Base-by-base conservation (phyloP, 352 stramenopile genomes). In the Pythium monospermum region DNA sequence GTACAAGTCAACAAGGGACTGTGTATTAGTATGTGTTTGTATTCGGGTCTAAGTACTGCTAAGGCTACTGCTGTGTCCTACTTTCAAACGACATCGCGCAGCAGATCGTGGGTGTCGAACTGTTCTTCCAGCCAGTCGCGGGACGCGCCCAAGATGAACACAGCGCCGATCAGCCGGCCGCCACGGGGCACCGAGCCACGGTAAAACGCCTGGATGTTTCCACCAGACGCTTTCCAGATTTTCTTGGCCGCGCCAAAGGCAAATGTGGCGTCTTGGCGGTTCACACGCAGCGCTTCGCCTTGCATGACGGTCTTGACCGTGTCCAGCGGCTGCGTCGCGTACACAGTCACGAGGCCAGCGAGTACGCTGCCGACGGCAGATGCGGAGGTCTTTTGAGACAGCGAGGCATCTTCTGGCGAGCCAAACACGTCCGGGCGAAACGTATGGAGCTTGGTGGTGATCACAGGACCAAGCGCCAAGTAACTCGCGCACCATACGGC, bases 281-380 rank as follows among this genome's bases (percentile, higher is more conserved):
- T 42, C 13, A 85, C 43, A 25, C 46, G 38, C 57, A 90, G 64
- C 15, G 79, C 78, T 46, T 93, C 77, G 27, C 83, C 83, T 52
- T 93, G 83, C 71, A 91, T 87, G 22, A 93, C 77, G 0, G 82
- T 93, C 69, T 93, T 93, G 48, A 93, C 52, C 12, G 81, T 94
- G 49, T 94, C 83, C 12, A 94, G 61, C 6, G 83, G 83, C 63
- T 94, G 83, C 41, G 79, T 94, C 27, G 59, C 78, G 45, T 71
- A 72, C 15, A 94, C 80, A 1, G 83, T 89, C 23, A 89, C 60
- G 16, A 94, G 66, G 2, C 83, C 83, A 6, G 83, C 78, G 18
- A 81, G 51, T 25, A 88, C 65, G 43, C 83, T 91, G n/a, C 80
- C 83, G 22, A 71, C 68, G 5, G 75, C 61, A 6, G 77, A 85